Percentiles rank a stretch among this genome's conserved stretches.
phyloP scores from a whole-genome alignment of 2,329 filamentous ascomycete species.

The Cladophialophora immunda region DNA sequence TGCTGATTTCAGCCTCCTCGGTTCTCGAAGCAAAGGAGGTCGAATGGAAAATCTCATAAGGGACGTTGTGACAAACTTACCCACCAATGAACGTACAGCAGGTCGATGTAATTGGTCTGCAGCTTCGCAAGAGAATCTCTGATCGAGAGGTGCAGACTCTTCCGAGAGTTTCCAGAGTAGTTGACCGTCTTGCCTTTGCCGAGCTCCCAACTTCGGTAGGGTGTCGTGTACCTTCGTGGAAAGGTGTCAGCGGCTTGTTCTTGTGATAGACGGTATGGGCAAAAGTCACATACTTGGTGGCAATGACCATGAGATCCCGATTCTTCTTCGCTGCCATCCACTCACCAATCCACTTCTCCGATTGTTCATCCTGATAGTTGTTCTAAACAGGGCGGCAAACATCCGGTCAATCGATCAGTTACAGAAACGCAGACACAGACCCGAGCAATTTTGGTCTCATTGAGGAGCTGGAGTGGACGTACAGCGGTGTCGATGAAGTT shows the following conservation, averaged over 20 bases:
- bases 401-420: background rate
- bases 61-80: constrained; percentile 22
- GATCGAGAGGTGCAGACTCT: constrained; percentile 54
- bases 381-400: constrained; percentile 49
- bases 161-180: constrained; percentile 55
- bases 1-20: constrained; percentile 41
- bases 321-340: constrained; percentile 64
- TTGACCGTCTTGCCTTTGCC: constrained; percentile 53
- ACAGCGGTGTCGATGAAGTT: constrained; percentile 75
- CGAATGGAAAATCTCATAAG: background rate
- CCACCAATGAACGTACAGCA: constrained; percentile 66
- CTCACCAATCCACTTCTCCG: constrained; percentile 73
- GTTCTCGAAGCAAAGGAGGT: background rate
- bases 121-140: constrained; percentile 57
- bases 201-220: constrained; percentile 57
- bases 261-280: constrained; percentile 48
- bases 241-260: background rate
- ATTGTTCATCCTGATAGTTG: constrained; percentile 72
- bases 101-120: constrained; percentile 63
- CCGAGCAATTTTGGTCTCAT: background rate
- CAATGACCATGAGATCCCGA: constrained; percentile 74
- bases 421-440: background rate
- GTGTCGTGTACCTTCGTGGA: constrained; percentile 68
- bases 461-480: constrained; percentile 3
- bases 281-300: constrained; percentile 71